Evolutionary conservation across 768 basidiomycete genomes (phyloP), one percentile per base, ranked within the genome.

Genomic region (Chalciporus chontae): DNA sequence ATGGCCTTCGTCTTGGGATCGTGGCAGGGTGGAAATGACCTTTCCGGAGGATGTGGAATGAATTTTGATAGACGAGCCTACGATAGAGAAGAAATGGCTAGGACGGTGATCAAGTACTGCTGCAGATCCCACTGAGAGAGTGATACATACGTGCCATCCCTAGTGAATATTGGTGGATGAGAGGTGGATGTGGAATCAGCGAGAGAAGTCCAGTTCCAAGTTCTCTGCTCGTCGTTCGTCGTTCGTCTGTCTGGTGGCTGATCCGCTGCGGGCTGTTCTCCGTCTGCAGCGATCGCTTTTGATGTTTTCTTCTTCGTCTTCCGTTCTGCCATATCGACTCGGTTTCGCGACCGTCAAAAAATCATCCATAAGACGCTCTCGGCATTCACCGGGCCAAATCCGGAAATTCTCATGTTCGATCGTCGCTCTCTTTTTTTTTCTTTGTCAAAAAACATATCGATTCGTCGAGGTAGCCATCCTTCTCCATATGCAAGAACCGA

Each of bases 1-100:
- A 52, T 64, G 66, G 55, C 66, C 70, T 45, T 63, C 68, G 50
- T 55, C 71, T 54, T 58, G 73, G 41, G 72, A 84, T 54, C 70
- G 73, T 14, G 83, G 82, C n/a, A 96, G 74, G 0, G 89, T 91
- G 24, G 92, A 90, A 39, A 94, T 82, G 43, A 93, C 77, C 59
- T 87, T 76, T 13, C 90, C 86, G 19, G 87, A 87, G 21, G 77
- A 61, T 23, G 80, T 79, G n/a, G 92, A 89, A 66, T 92, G 80
- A 52, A 97, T 88, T 68, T 91, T 87, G 52, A 97, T 81, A 4
- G 84, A 79, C 8, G 84, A 74, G n/a, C 88, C 87, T 11, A 84
- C 79, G 39, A 93, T 79, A 40, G 89, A 81, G 69, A 97, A 93
- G 76, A 92, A 94, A 71, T 95, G 90, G 62, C 95, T 90, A 48